Base-by-base conservation (phyloP, 345 rosid genomes). In the Excoecaria cochinchinensis region DNA sequence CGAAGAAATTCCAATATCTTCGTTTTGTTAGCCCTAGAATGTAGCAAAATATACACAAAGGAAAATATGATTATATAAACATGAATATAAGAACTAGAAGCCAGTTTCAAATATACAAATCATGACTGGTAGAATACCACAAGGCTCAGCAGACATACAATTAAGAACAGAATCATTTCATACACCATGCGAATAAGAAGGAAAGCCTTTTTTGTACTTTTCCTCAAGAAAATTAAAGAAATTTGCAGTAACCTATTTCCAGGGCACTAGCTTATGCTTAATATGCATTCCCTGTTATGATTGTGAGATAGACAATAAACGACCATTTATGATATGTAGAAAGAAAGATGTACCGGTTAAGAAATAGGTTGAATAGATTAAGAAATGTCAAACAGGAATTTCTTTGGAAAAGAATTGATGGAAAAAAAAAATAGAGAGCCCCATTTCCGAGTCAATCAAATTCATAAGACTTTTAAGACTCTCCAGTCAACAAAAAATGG, bases 1-100 rank as follows among this genome's bases (percentile, higher is more conserved):
- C 77, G 86, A 50, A 94, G 87, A 84, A 82, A 86, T 65, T 90
- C 91, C 69, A 94, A 55, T 81, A 94, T 82, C 80, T 83, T 86
- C 67, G 74, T 82, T 78, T 77, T 85, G 79, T 90, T 89, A 72
- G 84, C 91, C 91, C 98, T 94, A 80, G 59, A 83, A 77, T 22
- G 31, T 66, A 81, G 63, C 38, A 77, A 53, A 63, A 74, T 74
- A 74, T 50, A 7, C 66, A 38, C 50, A 64, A 21, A 36, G 50
- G 50, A 51, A 61, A 31, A 22, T 15, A 10, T 17, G n/a, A 17
- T 21, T 2, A 72, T 72, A 10, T 56, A 57, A 16, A 71, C 42
- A 5, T 16, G 16, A 6, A 71, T 51, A 24, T 44, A 72, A 14
- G 15, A 59, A 24, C 48, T n/a, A 19, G 44, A 72, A 46, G 65